phyloP scores from a whole-genome alignment of 371 early-diverging fungal genomes.

The Pancytospora epiphaga region DNA sequence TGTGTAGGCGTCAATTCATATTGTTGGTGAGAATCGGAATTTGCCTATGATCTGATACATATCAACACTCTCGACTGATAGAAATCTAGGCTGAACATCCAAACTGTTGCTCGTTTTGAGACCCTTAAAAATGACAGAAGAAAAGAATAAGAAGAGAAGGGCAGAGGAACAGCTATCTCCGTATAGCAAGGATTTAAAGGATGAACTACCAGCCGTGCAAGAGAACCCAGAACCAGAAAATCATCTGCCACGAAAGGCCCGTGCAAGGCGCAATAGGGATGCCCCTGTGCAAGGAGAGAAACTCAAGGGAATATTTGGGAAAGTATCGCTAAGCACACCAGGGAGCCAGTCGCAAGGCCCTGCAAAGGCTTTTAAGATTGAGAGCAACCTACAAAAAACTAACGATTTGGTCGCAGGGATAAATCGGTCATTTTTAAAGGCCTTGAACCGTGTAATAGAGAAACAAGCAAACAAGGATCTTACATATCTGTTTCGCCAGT shows the following conservation, averaged over 20 bases:
- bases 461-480: conserved; percentile 43
- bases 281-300: background rate
- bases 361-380: background rate
- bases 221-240: background rate
- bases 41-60: too few relatives aligned
- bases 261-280: background rate
- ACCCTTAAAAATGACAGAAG: background rate
- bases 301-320: background rate
- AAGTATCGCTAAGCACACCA: background rate
- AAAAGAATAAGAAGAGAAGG: conserved; percentile 28
- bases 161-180: conserved; percentile 46
- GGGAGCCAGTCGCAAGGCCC: background rate
- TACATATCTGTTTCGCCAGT: conserved; percentile 42
- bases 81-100: too few relatives aligned
- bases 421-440: conserved; percentile 47
- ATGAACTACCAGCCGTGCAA: background rate
- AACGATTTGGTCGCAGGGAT: conserved; percentile 12
- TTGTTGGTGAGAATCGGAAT: too few relatives aligned
- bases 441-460: conserved; percentile 25
- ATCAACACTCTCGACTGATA: too few relatives aligned
- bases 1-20: too few relatives aligned
- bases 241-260: background rate
- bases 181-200: conserved; percentile 14
- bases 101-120: too few relatives aligned
- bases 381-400: background rate